These are phyloP conservation scores for Thalassia testudinum DNA, from an alignment of 116 monocot species.

Conservation along the genomic window DNA sequence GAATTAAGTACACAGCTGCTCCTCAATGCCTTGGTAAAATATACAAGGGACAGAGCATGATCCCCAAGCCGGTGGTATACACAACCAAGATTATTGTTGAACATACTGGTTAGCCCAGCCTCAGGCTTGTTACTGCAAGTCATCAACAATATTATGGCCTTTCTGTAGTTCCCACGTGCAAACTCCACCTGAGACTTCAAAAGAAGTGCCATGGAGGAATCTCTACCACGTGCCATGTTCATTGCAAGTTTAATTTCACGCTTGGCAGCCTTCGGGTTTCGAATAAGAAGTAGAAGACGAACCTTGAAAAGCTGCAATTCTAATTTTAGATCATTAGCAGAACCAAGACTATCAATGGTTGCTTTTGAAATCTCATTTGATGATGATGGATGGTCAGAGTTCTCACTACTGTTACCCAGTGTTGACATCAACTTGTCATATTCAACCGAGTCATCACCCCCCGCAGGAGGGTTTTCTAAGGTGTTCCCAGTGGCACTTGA, in stretches of 20 bases:
- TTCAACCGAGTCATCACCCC: slow-evolving; percentile 13
- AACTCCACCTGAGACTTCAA: slow-evolving; percentile 89
- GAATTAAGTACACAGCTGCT: slow-evolving; percentile 16
- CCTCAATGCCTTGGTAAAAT: slow-evolving; percentile 64
- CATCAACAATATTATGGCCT: slow-evolving; percentile 65
- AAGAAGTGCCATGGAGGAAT: slow-evolving; percentile 57
- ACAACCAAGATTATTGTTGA: slow-evolving; percentile 83
- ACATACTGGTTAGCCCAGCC: slow-evolving; percentile 27
- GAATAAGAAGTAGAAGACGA: slow-evolving; percentile 53
- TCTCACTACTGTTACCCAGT: slow-evolving; percentile 34
- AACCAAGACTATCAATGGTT: slow-evolving; percentile 13
- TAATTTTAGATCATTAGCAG: slow-evolving; percentile 50
- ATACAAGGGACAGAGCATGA: slow-evolving; percentile 26
- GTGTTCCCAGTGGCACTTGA: slow-evolving; percentile 19
- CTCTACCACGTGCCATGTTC: slow-evolving; percentile 69
- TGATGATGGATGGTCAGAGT: neutral
- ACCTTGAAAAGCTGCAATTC: slow-evolving; percentile 83
- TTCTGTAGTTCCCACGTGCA: slow-evolving; percentile 68
- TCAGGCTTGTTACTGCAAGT: slow-evolving; percentile 52
- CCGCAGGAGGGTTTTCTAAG: slow-evolving; percentile 26
- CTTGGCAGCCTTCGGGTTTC: slow-evolving; percentile 72
- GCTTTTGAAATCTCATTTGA: slow-evolving; percentile 25
- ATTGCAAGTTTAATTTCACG: slow-evolving; percentile 83
- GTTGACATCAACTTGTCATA: slow-evolving; percentile 69
- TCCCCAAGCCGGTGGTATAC: slow-evolving; percentile 47